Conservation (phyloP, 345 rosid species). For the Pistacia integerrima region DNA sequence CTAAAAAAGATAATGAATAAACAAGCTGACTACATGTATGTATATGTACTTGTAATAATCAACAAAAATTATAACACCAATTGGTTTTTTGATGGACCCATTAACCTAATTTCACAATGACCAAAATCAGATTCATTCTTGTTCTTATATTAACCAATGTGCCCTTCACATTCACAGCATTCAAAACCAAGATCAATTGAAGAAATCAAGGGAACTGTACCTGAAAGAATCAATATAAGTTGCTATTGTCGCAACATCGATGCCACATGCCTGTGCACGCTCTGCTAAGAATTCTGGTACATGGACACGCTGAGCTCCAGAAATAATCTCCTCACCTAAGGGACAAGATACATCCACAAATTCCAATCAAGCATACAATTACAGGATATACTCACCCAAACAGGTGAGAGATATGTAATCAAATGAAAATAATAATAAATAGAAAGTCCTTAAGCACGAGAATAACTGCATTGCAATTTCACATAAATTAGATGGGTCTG, state of each 20-base stretch:
- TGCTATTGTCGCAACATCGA: constrained; percentile 73
- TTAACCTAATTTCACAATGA: background rate
- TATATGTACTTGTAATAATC: background rate
- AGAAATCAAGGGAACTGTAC: constrained; percentile 28
- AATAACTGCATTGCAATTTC: background rate
- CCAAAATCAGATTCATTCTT: background rate
- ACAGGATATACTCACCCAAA: constrained; percentile 1
- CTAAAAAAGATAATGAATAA: background rate
- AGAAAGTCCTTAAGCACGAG: background rate
- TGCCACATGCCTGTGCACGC: constrained; percentile 72
- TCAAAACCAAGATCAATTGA: background rate
- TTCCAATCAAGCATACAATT: background rate
- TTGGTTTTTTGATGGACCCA: background rate
- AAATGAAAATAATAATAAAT: background rate
- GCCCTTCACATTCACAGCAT: background rate
- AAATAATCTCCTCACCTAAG: constrained; percentile 92
- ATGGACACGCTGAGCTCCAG: constrained; percentile 96
- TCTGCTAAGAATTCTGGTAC: constrained; percentile 66
- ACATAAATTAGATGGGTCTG: too few relatives aligned
- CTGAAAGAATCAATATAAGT: constrained; percentile 88
- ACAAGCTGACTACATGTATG: background rate
- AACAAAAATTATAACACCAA: background rate
- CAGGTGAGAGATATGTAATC: background rate
- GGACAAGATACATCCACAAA: constrained; percentile 13
- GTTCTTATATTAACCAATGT: background rate